Evolutionary conservation across 2,329 filamentous ascomycete genomes (phyloP).

Genomic region (Cordyceps farinosa): DNA sequence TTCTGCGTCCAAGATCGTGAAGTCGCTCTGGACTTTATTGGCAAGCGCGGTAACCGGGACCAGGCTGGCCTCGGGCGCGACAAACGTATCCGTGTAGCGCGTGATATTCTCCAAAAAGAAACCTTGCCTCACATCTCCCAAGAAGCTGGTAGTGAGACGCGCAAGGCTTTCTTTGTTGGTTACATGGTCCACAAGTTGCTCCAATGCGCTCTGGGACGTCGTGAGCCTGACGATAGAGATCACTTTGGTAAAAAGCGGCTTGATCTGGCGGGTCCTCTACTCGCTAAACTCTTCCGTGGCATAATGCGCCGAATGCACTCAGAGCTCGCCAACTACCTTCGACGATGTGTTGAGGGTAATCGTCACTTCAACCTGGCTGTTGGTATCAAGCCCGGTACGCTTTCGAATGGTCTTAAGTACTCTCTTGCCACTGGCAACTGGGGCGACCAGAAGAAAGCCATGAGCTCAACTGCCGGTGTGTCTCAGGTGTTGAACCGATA

Average conservation of each 20-base stretch:
- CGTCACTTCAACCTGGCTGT: conserved; percentile 86
- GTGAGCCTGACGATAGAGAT: conserved; percentile 94
- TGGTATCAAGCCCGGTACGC: conserved; percentile 84
- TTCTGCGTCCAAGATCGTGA: conserved; percentile 95
- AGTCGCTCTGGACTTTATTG: conserved; percentile 91
- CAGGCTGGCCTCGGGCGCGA: conserved; percentile 67
- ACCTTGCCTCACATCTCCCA: conserved; percentile 96
- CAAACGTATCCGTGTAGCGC: conserved; percentile 85
- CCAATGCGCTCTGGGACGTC: conserved; percentile 86
- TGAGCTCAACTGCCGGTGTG: conserved; percentile 90
- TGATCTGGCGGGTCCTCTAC: conserved; percentile 87
- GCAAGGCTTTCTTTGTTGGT: conserved; percentile 96
- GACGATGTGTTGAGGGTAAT: conserved; percentile 85
- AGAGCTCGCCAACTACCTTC: conserved; percentile 86
- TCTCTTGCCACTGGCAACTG: conserved; percentile 97
- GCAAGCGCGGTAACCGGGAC: conserved; percentile 72
- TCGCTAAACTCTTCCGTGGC: conserved; percentile 93
- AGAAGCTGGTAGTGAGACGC: conserved; percentile 86
- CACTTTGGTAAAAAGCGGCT: conserved; percentile 99
- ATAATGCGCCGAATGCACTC: conserved; percentile 88
- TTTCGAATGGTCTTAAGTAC: conserved; percentile 94
- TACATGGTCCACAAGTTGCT: conserved; percentile 98
- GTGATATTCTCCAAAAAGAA: conserved; percentile 95
- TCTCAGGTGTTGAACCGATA: conserved; percentile 98
- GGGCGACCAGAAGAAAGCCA: conserved; percentile 99